These are phyloP conservation scores for Licmophora abbreviata DNA, from an alignment of 108 stramenopile genomes.

Conservation along the genomic window DNA sequence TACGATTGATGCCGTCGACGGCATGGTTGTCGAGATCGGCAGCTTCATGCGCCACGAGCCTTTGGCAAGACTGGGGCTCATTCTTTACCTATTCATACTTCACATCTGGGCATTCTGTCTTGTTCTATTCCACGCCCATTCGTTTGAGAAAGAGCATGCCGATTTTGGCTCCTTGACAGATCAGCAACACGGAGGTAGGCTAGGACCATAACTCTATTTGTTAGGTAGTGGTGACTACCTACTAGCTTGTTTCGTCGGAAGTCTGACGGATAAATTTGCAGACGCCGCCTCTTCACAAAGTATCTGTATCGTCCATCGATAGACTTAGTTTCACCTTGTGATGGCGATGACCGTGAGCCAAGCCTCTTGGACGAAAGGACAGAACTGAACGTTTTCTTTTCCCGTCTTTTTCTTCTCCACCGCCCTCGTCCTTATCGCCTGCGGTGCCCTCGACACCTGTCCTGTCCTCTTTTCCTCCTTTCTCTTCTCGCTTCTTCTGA, in stretches of 20 bases:
- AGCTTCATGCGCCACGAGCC: constrained; percentile 65
- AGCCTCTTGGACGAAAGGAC: constrained; percentile 4
- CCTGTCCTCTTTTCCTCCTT: constrained; percentile 3
- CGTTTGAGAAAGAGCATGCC: constrained; percentile 9
- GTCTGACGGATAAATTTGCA: no score
- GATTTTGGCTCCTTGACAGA: constrained; percentile 13
- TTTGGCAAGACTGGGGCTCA: constrained; percentile 55
- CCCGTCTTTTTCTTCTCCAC: neutral
- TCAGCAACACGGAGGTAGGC: neutral
- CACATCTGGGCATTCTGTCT: constrained; percentile 82
- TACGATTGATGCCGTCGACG: constrained; percentile 70
- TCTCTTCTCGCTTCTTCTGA: constrained; percentile 19
- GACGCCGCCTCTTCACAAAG: no score
- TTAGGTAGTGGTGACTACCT: no score
- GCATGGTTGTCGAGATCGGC: constrained; percentile 61
- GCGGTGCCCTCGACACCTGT: no score
- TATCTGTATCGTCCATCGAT: no score
- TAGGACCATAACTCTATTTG: no score
- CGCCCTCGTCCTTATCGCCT: no score
- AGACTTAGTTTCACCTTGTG: neutral
- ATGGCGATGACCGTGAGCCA: constrained; percentile 1
- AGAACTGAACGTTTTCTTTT: constrained; percentile 5
- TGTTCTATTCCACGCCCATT: constrained; percentile 53
- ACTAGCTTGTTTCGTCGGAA: no score
- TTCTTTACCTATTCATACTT: constrained; percentile 57